These are phyloP conservation scores for Coffea eugenioides DNA, from an alignment of 257 asterid species.

Conservation along the genomic window DNA sequence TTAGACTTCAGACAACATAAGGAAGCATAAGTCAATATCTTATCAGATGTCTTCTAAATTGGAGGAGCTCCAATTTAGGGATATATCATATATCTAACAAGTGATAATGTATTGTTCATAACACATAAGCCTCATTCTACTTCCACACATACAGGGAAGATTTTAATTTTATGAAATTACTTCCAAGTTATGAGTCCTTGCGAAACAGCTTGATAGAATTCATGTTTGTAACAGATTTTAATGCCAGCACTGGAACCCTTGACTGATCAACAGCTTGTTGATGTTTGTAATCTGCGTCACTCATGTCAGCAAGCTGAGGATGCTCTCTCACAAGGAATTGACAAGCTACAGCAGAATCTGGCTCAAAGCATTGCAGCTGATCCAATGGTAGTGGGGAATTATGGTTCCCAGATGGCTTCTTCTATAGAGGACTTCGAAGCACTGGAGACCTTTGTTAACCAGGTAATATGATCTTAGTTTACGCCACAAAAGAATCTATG, in stretches of 20 bases:
- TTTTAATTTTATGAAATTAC: background rate
- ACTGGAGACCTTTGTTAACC: slow-evolving; percentile 64
- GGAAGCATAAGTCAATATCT: background rate
- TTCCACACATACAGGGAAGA: background rate
- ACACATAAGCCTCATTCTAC: background rate
- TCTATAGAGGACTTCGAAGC: slow-evolving; percentile 69
- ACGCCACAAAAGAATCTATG: background rate
- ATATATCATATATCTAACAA: background rate
- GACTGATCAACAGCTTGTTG: slow-evolving; percentile 54
- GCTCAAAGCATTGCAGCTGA: slow-evolving; percentile 60
- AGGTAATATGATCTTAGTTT: slow-evolving; percentile 38
- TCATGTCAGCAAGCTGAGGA: slow-evolving; percentile 95
- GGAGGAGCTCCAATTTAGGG: background rate
- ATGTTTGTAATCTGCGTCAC: slow-evolving; percentile 51
- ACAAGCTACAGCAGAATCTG: slow-evolving; percentile 81
- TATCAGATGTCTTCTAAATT: background rate
- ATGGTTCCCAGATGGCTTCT: slow-evolving; percentile 51
- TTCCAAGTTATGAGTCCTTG: background rate
- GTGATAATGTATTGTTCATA: background rate
- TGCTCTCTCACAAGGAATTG: slow-evolving; percentile 88
- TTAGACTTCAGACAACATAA: background rate
- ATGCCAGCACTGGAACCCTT: slow-evolving; percentile 70
- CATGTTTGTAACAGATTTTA: slow-evolving; percentile 44
- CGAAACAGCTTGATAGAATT: background rate
- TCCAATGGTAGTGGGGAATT: slow-evolving; percentile 47